Evolutionary conservation across 768 basidiomycete genomes (phyloP).

Genomic region (Tulasnella sp.): DNA sequence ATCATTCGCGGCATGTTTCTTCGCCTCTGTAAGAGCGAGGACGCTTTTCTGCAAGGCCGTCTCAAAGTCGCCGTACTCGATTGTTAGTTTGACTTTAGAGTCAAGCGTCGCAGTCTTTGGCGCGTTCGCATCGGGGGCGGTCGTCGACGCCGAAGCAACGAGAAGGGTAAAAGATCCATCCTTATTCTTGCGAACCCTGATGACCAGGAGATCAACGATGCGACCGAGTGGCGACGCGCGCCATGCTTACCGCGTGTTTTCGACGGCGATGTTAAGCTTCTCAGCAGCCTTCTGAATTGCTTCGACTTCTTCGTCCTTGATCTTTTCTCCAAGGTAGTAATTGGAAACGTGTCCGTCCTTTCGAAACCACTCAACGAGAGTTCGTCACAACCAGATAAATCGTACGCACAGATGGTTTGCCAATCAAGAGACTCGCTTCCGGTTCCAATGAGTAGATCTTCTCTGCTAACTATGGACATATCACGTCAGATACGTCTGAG

Average conservation of each 20-base stretch:
- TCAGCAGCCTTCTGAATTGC: slow-evolving; percentile 73
- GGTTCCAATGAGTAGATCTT: slow-evolving; percentile 70
- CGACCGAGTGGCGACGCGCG: not conserved
- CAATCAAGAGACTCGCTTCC: slow-evolving; percentile 66
- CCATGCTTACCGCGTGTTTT: slow-evolving; percentile 68
- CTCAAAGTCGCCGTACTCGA: slow-evolving; percentile 76
- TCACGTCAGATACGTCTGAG: not conserved
- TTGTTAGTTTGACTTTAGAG: slow-evolving; percentile 49
- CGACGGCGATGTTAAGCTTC: slow-evolving; percentile 64
- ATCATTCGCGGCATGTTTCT: slow-evolving; percentile 67
- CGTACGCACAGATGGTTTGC: slow-evolving; percentile 52
- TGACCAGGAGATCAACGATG: not conserved
- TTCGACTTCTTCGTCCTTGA: slow-evolving; percentile 74
- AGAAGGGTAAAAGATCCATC: slow-evolving; percentile 61
- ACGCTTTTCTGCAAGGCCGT: slow-evolving; percentile 53
- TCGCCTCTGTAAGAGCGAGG: slow-evolving; percentile 63
- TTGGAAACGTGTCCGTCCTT: slow-evolving; percentile 71
- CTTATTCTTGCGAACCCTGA: slow-evolving; percentile 67
- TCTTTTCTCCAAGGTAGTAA: slow-evolving; percentile 69
- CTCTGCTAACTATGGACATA: slow-evolving; percentile 53
- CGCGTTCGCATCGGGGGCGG: slow-evolving; percentile 36
- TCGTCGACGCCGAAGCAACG: slow-evolving; percentile 60
- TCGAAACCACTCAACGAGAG: not conserved
- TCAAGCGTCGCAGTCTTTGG: slow-evolving; percentile 47
- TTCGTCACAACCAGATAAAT: not conserved